phyloP scores from a whole-genome alignment of 23 red algal genomes.

The Gracilaria vermiculophylla region DNA sequence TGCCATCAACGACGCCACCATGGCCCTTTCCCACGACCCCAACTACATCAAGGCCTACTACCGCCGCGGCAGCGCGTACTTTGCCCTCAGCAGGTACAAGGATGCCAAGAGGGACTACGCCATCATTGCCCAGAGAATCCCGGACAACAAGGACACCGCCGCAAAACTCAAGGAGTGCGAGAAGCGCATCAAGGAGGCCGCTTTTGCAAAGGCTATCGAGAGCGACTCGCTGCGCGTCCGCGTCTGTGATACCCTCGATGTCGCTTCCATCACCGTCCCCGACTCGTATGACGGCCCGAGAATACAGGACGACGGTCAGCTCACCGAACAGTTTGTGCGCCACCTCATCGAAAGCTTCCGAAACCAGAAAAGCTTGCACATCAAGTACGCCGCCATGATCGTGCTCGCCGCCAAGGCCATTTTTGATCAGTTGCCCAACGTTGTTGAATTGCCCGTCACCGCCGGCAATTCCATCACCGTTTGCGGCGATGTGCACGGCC shows the following conservation, averaged over 20 bases:
- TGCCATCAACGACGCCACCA: slow-evolving; percentile 85
- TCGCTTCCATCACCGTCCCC: slow-evolving; percentile 66
- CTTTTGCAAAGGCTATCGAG: slow-evolving; percentile 94
- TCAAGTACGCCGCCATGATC: slow-evolving; percentile 77
- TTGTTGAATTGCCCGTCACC: slow-evolving; percentile 71
- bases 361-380: slow-evolving; percentile 70
- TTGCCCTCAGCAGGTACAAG: slow-evolving; percentile 87
- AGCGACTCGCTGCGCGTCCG: slow-evolving; percentile 51
- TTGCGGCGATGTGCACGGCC: slow-evolving; percentile 97
- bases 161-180: slow-evolving; percentile 94
- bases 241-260: slow-evolving; percentile 70
- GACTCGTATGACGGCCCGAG: slow-evolving; percentile 84
- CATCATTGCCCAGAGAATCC: slow-evolving; percentile 59
- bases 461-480: slow-evolving; percentile 74
- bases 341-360: slow-evolving; percentile 70
- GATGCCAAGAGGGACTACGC: slow-evolving; percentile 82
- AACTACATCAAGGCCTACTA: slow-evolving; percentile 91
- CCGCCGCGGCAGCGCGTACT: slow-evolving; percentile 80
- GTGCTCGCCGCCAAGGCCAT: slow-evolving; percentile 65
- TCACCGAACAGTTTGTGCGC: slow-evolving; percentile 70
- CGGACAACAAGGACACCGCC: slow-evolving; percentile 78
- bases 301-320: slow-evolving; percentile 44
- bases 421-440: slow-evolving; percentile 65
- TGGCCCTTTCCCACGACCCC: slow-evolving; percentile 60
- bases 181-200: slow-evolving; percentile 66